phyloP scores from a whole-genome alignment of 1,284 basidiomycete species.

The Austroboletus novae-zelandiae region DNA sequence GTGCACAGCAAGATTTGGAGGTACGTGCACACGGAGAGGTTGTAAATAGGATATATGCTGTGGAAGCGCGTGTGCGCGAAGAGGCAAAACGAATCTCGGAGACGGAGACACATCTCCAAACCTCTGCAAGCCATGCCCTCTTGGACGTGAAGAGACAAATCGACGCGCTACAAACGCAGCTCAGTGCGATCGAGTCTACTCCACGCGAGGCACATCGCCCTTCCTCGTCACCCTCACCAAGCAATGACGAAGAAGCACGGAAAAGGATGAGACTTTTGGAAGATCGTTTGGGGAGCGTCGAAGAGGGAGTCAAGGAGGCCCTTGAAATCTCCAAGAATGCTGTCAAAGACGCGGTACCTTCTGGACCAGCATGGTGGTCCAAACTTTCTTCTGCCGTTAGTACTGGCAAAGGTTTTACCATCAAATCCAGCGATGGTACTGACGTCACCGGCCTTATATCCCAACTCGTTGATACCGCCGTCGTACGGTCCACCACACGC shows the following conservation, averaged over 20 bases:
- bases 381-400: conserved; percentile 41
- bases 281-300: conserved; percentile 59
- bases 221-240: conserved; percentile 12
- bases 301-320: conserved; percentile 70
- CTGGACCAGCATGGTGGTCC: conserved; percentile 45
- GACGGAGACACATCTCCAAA: conserved; percentile 49
- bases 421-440: conserved; percentile 74
- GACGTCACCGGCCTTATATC: conserved; percentile 72
- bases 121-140: conserved; percentile 45
- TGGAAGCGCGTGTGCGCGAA: conserved; percentile 58
- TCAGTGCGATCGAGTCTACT: conserved; percentile 48
- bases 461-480: conserved; percentile 69
- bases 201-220: conserved; percentile 13
- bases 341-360: conserved; percentile 33
- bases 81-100: conserved; percentile 52
- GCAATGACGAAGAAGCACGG: conserved; percentile 55
- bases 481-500: conserved; percentile 63
- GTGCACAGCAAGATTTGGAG: conserved; percentile 50
- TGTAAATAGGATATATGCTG: conserved; percentile 45
- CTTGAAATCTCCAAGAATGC: conserved; percentile 60
- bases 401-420: conserved; percentile 50
- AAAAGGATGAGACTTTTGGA: conserved; percentile 55
- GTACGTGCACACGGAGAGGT: conserved; percentile 49
- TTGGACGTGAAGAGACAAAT: conserved; percentile 54
- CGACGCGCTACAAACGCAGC: conserved; percentile 48